Conservation (phyloP, 305 asterid species). For the Rubia balearica region DNA sequence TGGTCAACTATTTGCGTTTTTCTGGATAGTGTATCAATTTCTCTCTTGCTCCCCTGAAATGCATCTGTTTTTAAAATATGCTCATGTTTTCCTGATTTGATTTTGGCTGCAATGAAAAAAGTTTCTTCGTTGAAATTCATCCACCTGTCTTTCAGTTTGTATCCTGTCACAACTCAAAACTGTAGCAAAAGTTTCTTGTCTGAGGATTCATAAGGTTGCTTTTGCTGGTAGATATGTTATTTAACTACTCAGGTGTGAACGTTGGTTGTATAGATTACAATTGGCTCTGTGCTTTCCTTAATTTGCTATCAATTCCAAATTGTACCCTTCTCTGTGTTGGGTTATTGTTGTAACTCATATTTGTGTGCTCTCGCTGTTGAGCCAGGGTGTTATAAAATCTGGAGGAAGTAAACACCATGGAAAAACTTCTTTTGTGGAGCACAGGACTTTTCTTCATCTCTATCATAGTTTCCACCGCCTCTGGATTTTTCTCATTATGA, state of each 20-base stretch:
- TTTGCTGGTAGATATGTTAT: background rate
- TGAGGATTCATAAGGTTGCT: background rate
- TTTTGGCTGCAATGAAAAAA: background rate
- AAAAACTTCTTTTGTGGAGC: slow-evolving; percentile 96
- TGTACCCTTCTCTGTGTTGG: background rate
- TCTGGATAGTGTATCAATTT: background rate
- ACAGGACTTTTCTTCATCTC: slow-evolving; percentile 91
- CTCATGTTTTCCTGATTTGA: background rate
- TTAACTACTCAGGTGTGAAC: background rate
- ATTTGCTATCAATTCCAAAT: background rate
- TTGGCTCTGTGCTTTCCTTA: background rate
- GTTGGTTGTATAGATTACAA: background rate
- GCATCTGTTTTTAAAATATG: background rate
- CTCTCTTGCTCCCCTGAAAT: background rate
- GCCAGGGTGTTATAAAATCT: slow-evolving; percentile 68
- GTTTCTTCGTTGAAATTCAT: background rate
- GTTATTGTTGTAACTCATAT: background rate
- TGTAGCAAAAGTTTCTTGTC: background rate
- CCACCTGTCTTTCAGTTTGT: background rate
- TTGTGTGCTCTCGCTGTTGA: slow-evolving; percentile 15
- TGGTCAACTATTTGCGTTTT: background rate
- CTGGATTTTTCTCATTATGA: slow-evolving; percentile 89
- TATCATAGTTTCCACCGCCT: slow-evolving; percentile 98
- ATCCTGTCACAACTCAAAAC: background rate
- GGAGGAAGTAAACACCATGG: slow-evolving; percentile 71